Evolutionary conservation across 495 filamentous ascomycete genomes (phyloP).

Genomic region (Trichodelitschia bisporula): DNA sequence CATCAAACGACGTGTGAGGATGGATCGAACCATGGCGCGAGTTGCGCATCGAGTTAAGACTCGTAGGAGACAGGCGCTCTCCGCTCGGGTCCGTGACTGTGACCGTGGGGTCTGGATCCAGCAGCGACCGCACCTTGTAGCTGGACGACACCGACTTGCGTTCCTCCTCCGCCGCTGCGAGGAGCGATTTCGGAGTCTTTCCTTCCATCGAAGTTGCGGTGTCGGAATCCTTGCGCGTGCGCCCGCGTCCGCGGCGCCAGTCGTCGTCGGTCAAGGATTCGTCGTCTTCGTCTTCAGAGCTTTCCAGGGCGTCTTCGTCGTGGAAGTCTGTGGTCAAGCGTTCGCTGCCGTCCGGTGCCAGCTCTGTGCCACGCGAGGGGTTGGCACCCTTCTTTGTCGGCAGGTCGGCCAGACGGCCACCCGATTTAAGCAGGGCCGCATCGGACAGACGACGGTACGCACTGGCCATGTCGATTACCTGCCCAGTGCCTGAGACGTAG

Average conservation of each 20-base stretch:
- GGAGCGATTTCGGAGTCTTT: conserved; percentile 24
- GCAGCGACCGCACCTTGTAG: conserved; percentile 29
- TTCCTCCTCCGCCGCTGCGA: conserved; percentile 55
- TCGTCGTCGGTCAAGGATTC: conserved; percentile 20
- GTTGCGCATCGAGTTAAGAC: too few species aligned
- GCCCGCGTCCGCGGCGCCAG: conserved; percentile 12
- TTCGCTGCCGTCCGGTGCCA: conserved; percentile 24
- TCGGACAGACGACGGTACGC: conserved; percentile 41
- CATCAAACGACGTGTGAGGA: conserved; percentile 58
- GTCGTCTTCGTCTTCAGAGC: conserved; percentile 7
- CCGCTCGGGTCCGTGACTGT: conserved; percentile 40
- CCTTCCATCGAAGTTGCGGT: conserved; percentile 9
- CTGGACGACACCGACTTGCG: conserved; percentile 29
- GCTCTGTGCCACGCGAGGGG: conserved; percentile 13
- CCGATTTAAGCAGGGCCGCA: conserved; percentile 29
- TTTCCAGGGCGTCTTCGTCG: conserved; percentile 25
- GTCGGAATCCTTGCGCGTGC: conserved; percentile 5
- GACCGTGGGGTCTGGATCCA: conserved; percentile 36
- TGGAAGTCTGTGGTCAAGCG: conserved; percentile 51
- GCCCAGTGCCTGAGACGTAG: conserved; percentile 23
- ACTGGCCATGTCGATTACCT: conserved; percentile 29
- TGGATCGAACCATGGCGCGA: too few species aligned
- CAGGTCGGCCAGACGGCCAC: conserved; percentile 27
- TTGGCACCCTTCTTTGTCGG: conserved; percentile 16
- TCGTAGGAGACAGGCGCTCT: conserved; percentile 30